phyloP scores from a whole-genome alignment of 2,329 filamentous ascomycete species.

The Botrytis aclada region DNA sequence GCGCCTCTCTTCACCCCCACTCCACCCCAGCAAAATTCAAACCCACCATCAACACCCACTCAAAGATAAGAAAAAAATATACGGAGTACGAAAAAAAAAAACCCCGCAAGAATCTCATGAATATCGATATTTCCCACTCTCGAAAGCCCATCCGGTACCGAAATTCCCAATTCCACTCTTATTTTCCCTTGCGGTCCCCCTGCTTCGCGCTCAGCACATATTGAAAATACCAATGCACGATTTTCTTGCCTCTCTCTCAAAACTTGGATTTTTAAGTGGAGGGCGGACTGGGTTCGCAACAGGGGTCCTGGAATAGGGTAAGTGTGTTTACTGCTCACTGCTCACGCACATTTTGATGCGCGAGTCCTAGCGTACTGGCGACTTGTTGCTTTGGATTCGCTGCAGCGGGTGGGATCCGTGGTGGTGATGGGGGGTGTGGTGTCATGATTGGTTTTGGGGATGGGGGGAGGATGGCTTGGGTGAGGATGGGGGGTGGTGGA shows the following conservation, averaged over 20 bases:
- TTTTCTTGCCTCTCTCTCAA: not conserved
- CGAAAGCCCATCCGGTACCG: not conserved
- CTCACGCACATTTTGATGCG: too few relatives aligned
- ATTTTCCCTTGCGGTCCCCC: not conserved
- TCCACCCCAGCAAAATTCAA: not conserved
- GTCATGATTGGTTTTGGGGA: not conserved
- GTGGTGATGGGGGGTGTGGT: not conserved
- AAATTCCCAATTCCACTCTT: not conserved
- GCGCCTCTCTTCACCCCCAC: not conserved
- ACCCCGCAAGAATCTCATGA: not conserved
- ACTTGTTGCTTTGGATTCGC: not conserved
- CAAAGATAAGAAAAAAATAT: not conserved
- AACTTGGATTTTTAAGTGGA: conserved; percentile 1
- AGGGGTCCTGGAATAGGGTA: not conserved
- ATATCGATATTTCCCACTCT: not conserved
- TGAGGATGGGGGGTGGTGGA: not conserved
- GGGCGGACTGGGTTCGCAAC: not conserved
- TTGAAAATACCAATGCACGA: not conserved
- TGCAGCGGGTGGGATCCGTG: not conserved
- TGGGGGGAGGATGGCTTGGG: not conserved
- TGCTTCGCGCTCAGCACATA: not conserved
- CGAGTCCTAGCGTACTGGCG: not conserved
- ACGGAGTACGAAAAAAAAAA: too few relatives aligned
- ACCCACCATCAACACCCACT: not conserved
- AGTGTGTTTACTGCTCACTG: too few relatives aligned